These are phyloP conservation scores for Boletus rufocinnamomeus DNA, from an alignment of 768 basidiomycete genomes.

Conservation along the genomic window DNA sequence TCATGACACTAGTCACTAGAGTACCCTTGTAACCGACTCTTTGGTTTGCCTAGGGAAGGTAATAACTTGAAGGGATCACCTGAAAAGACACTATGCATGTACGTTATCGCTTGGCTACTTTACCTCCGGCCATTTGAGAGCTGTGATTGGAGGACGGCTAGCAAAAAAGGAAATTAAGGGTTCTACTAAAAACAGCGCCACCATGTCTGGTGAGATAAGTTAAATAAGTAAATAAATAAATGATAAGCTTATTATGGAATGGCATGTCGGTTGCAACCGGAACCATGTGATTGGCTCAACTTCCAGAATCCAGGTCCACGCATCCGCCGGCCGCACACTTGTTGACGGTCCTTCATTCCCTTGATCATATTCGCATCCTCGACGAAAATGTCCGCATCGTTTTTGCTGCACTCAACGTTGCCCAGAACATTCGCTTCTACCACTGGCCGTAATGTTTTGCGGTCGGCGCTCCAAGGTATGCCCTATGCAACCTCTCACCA, in stretches of 20 bases:
- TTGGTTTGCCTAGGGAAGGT: too few species aligned
- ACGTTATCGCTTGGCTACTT: too few species aligned
- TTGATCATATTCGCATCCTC: neutral
- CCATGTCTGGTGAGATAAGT: neutral
- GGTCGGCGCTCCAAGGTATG: conserved; percentile 45
- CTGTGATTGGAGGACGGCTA: too few species aligned
- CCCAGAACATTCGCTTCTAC: conserved; percentile 43
- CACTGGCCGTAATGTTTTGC: conserved; percentile 41
- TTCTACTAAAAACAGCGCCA: too few species aligned
- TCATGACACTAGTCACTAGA: neutral
- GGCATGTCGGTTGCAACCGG: conserved; percentile 9
- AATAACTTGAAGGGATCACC: too few species aligned
- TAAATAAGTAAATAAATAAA: neutral
- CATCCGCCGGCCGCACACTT: neutral
- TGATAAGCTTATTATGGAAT: neutral
- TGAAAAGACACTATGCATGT: too few species aligned
- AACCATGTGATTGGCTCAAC: conserved; percentile 21
- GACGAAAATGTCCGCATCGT: conserved; percentile 47
- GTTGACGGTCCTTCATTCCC: neutral
- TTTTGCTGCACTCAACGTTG: conserved; percentile 51
- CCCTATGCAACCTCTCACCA: neutral
- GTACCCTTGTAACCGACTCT: neutral
- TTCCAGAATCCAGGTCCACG: neutral
- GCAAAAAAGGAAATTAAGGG: too few species aligned
- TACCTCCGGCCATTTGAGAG: too few species aligned